Percentiles rank a stretch among this genome's conserved stretches.
Evolutionary conservation across 2,329 filamentous ascomycete genomes (phyloP).

Genomic region (Dothistroma septosporum): DNA sequence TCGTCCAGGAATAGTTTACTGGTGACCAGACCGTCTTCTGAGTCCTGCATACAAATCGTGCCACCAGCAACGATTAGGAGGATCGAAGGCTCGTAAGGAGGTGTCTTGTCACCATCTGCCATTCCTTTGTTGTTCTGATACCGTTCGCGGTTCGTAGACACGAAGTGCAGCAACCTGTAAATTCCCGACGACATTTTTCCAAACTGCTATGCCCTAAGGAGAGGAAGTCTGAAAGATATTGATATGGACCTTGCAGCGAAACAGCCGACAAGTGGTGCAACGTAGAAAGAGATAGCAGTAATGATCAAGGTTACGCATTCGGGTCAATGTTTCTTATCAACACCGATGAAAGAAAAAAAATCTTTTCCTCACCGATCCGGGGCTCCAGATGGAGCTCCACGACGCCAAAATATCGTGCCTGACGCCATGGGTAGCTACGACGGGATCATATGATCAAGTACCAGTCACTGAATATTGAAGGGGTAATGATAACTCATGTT

Average conservation of each 20-base stretch:
- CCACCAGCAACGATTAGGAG: constrained; percentile 86
- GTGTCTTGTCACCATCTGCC: constrained; percentile 4
- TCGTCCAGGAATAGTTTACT: constrained; percentile 69
- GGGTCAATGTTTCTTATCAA: constrained; percentile 13
- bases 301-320: neutral
- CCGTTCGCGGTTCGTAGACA: constrained; percentile 18
- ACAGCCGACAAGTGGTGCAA: neutral
- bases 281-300: neutral
- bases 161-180: constrained; percentile 23
- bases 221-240: neutral
- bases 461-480: neutral
- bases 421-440: constrained; percentile 1
- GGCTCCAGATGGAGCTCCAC: neutral
- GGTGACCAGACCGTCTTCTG: constrained; percentile 73
- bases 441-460: neutral
- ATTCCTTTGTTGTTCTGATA: constrained; percentile 10
- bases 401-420: neutral
- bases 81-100: constrained; percentile 44
- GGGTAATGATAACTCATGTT: neutral
- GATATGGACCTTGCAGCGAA: neutral
- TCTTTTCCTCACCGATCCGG: constrained; percentile 7
- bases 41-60: constrained; percentile 87
- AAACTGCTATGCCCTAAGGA: neutral
- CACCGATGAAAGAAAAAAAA: constrained; percentile 17
- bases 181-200: constrained; percentile 21